phyloP scores from a whole-genome alignment of 371 early-diverging fungal genomes.

The Zychaea mexicana region DNA sequence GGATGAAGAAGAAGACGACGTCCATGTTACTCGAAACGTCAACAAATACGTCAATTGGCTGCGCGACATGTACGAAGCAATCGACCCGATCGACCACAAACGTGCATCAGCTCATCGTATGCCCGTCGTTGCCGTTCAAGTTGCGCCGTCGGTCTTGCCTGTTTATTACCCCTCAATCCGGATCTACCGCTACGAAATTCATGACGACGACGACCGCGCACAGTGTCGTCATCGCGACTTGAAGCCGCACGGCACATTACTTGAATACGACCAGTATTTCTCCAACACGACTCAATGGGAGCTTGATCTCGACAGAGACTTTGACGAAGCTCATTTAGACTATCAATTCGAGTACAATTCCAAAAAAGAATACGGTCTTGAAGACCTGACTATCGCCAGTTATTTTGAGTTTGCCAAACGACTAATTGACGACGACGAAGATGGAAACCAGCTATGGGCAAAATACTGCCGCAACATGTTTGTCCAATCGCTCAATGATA shows the following conservation, averaged over 20 bases:
- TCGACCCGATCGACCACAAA: conserved; percentile 23
- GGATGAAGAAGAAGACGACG: conserved; percentile 16
- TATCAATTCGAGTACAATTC: conserved; percentile 60
- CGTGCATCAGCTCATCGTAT: background rate
- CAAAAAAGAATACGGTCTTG: conserved; percentile 56
- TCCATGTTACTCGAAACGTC: conserved; percentile 28
- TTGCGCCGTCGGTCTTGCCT: conserved; percentile 76
- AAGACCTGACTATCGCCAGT: conserved; percentile 55
- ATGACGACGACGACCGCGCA: conserved; percentile 13
- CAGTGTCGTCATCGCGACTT: conserved; percentile 10
- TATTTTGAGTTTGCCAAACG: conserved; percentile 50
- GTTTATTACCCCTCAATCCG: conserved; percentile 73
- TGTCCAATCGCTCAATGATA: conserved; percentile 28
- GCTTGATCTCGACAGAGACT: conserved; percentile 9
- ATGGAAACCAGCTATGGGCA: conserved; percentile 32
- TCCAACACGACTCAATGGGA: conserved; percentile 45
- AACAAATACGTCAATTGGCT: conserved; percentile 32
- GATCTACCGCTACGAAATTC: conserved; percentile 61
- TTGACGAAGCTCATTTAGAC: conserved; percentile 17
- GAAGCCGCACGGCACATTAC: conserved; percentile 28
- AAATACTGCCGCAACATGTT: conserved; percentile 38
- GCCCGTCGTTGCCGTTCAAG: conserved; percentile 54
- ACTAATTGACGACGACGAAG: conserved; percentile 27
- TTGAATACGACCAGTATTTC: conserved; percentile 38
- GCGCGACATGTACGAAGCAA: conserved; percentile 27